Conservation (phyloP, 2,329 filamentous ascomycete genomes). For the Trichoderma pleuroti region DNA sequence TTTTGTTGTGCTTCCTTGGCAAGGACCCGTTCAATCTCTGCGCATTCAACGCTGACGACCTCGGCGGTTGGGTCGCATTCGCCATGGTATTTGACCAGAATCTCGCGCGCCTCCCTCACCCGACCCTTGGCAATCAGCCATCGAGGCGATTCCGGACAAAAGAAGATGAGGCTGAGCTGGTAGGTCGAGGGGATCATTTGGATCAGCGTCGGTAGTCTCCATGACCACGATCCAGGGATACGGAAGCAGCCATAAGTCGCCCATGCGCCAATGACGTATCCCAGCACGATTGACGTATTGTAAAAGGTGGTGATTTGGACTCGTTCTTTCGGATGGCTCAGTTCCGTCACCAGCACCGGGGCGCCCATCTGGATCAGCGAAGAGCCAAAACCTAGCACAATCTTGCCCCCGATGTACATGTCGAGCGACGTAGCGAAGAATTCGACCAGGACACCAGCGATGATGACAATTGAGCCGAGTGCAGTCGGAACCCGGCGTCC, state of each 20-base stretch:
- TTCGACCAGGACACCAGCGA: slow-evolving; percentile 36
- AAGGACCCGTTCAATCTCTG: slow-evolving; percentile 16
- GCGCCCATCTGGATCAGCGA: slow-evolving; percentile 41
- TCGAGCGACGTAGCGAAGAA: slow-evolving; percentile 34
- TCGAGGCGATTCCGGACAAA: slow-evolving; percentile 58
- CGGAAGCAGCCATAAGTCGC: slow-evolving; percentile 34
- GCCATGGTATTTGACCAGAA: slow-evolving; percentile 51
- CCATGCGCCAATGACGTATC: slow-evolving; percentile 39
- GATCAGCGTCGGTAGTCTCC: slow-evolving; percentile 51
- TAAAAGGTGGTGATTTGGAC: slow-evolving; percentile 38
- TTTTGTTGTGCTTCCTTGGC: slow-evolving; percentile 27
- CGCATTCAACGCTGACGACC: slow-evolving; percentile 13
- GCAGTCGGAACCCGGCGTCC: slow-evolving; percentile 36
- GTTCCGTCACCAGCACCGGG: slow-evolving; percentile 41
- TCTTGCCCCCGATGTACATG: slow-evolving; percentile 39
- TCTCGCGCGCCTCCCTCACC: slow-evolving; percentile 46
- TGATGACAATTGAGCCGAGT: slow-evolving; percentile 39
- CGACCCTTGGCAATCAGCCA: slow-evolving; percentile 54
- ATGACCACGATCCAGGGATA: slow-evolving; percentile 40
- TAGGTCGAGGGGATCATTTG: slow-evolving; percentile 45
- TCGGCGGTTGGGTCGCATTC: slow-evolving; percentile 41
- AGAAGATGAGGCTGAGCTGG: slow-evolving; percentile 44
- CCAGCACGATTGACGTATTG: slow-evolving; percentile 40
- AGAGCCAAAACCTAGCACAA: slow-evolving; percentile 36
- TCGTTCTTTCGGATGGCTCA: slow-evolving; percentile 41